Conservation (phyloP, 2,329 filamentous ascomycete genomes). For the Neurospora sp. region DNA sequence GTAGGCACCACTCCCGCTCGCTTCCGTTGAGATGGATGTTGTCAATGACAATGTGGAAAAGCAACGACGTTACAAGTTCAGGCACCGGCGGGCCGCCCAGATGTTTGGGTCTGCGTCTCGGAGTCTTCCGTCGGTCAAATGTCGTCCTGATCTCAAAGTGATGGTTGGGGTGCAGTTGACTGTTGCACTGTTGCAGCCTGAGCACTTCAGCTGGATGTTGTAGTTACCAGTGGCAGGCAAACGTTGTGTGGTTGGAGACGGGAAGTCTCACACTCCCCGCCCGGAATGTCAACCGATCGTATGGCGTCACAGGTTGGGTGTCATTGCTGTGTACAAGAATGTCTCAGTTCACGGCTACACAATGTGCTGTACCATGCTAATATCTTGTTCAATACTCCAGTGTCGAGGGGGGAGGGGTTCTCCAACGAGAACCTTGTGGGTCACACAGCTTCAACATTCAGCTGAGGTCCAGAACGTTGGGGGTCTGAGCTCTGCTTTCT, state of each 20-base stretch:
- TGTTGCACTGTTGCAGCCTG: not conserved
- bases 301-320: not conserved
- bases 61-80: not conserved
- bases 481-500: not conserved
- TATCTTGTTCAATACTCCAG: not conserved
- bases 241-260: not conserved
- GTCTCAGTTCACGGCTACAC: not conserved
- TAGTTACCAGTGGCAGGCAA: not conserved
- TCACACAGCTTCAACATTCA: not conserved
- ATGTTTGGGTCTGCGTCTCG: not conserved
- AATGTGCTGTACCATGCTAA: not conserved
- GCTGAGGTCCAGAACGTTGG: not conserved
- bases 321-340: not conserved
- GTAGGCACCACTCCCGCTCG: not conserved
- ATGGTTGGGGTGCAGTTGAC: not conserved
- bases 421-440: not conserved
- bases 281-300: not conserved
- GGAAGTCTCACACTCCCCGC: not conserved
- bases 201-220: not conserved
- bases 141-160: not conserved
- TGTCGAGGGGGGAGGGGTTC: not conserved
- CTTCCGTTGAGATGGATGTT: not conserved
- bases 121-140: not conserved
- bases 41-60: not conserved
- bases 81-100: not conserved